phyloP scores from a whole-genome alignment of 1,284 basidiomycete genomes.

The Entoloma clypeatum region DNA sequence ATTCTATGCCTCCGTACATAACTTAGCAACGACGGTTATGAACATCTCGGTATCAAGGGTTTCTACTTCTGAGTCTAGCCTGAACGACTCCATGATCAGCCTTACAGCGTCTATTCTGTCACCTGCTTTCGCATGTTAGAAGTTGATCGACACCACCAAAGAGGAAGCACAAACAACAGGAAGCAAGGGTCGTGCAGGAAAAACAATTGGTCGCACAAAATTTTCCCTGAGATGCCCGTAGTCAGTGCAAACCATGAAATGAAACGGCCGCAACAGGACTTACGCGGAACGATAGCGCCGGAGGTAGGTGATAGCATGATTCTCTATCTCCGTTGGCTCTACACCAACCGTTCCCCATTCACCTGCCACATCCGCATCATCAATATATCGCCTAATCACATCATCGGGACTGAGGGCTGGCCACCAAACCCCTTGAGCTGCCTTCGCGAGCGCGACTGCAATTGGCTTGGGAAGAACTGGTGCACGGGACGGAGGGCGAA shows the following conservation, averaged over 20 bases:
- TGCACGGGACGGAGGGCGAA: constrained; percentile 63
- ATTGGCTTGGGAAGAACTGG: constrained; percentile 78
- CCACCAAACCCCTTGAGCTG: constrained; percentile 87
- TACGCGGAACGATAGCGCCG: constrained; percentile 85
- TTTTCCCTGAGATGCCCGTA: constrained; percentile 41
- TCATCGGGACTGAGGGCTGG: constrained; percentile 91
- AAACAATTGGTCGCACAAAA: constrained; percentile 48
- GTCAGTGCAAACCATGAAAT: constrained; percentile 10
- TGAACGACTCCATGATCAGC: too few species aligned
- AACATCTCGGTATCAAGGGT: background rate
- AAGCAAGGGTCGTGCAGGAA: constrained; percentile 40
- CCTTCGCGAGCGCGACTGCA: constrained; percentile 63
- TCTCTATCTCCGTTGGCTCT: constrained; percentile 83
- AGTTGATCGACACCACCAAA: constrained; percentile 3
- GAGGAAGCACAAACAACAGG: constrained; percentile 19
- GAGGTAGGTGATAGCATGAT: constrained; percentile 88
- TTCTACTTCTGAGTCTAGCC: too few species aligned
- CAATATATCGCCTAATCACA: constrained; percentile 82
- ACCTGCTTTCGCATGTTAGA: constrained; percentile 11
- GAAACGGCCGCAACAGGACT: constrained; percentile 29
- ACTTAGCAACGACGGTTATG: too few species aligned
- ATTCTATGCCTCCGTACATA: too few species aligned
- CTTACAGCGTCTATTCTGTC: constrained; percentile 12
- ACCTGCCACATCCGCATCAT: constrained; percentile 67
- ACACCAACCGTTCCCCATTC: constrained; percentile 66